phyloP scores from a whole-genome alignment of 495 filamentous ascomycete species.

The Aspergillus wentii region DNA sequence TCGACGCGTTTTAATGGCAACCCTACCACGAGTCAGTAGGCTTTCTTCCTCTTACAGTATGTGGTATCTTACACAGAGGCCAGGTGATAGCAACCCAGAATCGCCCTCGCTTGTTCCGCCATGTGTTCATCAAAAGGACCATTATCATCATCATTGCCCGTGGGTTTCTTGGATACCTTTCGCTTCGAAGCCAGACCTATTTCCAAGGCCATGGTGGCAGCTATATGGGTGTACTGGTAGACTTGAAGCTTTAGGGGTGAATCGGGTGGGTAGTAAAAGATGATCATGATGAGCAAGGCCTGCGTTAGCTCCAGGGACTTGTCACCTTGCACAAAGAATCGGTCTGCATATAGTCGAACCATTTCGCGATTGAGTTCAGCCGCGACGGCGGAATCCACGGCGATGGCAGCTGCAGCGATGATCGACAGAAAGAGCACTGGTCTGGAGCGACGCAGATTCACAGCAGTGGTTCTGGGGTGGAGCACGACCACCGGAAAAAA shows the following conservation, averaged over 20 bases:
- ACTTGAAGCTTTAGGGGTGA: conserved; percentile 44
- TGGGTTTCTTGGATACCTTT: conserved; percentile 14
- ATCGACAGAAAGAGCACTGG: conserved; percentile 47
- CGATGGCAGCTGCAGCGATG: conserved; percentile 42
- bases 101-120: conserved; percentile 39
- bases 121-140: conserved; percentile 27
- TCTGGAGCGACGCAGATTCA: conserved; percentile 36
- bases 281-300: conserved; percentile 40
- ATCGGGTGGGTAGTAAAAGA: conserved; percentile 47
- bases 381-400: conserved; percentile 35
- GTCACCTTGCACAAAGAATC: conserved; percentile 44
- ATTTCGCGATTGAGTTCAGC: conserved; percentile 42
- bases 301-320: conserved; percentile 52
- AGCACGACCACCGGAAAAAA: conserved; percentile 42
- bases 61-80: conserved; percentile 31
- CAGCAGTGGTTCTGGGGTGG: conserved; percentile 29
- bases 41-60: background rate
- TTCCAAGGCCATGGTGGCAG: conserved; percentile 49
- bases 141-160: conserved; percentile 16
- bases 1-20: conserved; percentile 46
- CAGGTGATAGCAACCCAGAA: conserved; percentile 44
- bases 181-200: conserved; percentile 42
- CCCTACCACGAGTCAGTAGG: conserved; percentile 21
- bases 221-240: conserved; percentile 52
- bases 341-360: conserved; percentile 40